Evolutionary conservation across 352 stramenopile species (phyloP), one percentile per base, ranked within the genome.

Genomic region (Pythium utonaiense): DNA sequence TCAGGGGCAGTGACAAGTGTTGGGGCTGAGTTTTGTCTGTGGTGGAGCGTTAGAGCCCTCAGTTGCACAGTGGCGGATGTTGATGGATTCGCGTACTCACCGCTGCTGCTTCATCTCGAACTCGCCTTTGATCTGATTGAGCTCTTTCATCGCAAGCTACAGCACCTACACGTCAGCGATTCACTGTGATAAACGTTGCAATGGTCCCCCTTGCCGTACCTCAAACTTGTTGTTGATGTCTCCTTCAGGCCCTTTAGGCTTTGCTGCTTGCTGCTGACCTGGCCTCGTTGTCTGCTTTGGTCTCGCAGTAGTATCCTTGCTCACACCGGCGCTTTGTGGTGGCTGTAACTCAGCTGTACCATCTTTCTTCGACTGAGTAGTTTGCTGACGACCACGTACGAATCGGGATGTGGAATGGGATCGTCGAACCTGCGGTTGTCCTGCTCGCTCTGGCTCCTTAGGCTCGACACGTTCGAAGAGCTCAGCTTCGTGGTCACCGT

Each of bases 151-250:
- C 0, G 75, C 74, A 12, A 79, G 40, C 74, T 82, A 45, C n/a
- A 62, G 1, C 21, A 1, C 8, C 10, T 13, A 14, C 34, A 33
- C 34, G 10, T 42, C 34, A 42, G 34, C 34, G 19, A 21, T 13
- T 9, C 42, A 16, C 28, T 9, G 28, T 9, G 28, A 9, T 33
- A 33, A 5, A 33, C 9, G 5, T 5, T 33, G 9, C 28, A 9
- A 33, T 33, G 6, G n/a, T 6, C 19, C 28, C 28, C 5, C 28
- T 4, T 44, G 7, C 14, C 9, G 28, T 25, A 80, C 75, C 71
- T 78, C 66, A 30, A 79, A 85, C 44, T 85, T 85, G 47, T 53
- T 59, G 52, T 80, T 76, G 33, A 84, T 74, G 30, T 78, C 72
- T 14, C 40, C 51, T 16, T 61, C 47, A 13, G 6, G 27, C 8